Conservation (phyloP, 2,329 filamentous ascomycete species). For the Hymenoscyphus fraxineus region DNA sequence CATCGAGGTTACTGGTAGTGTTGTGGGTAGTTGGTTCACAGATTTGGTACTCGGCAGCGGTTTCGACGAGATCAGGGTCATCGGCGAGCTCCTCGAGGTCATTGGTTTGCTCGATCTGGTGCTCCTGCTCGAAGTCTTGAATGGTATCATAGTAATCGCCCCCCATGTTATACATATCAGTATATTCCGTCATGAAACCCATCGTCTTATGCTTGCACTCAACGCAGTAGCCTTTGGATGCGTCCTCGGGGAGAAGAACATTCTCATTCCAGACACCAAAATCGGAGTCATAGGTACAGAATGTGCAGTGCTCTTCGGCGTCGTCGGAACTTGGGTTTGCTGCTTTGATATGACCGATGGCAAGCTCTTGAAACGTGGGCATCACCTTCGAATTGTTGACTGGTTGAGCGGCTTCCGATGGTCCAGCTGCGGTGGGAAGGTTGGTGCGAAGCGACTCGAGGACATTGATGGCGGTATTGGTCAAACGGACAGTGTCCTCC, state of each 20-base stretch:
- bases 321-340: neutral
- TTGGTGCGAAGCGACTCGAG: neutral
- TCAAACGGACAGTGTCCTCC: neutral
- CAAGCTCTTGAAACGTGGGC: neutral
- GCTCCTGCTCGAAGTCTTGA: neutral
- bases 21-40: neutral
- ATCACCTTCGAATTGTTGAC: neutral
- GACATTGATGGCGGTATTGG: neutral
- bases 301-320: constrained; percentile 15
- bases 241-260: constrained; percentile 18
- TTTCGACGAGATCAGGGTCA: neutral
- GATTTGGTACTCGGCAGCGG: neutral
- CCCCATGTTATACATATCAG: neutral
- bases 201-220: constrained; percentile 14
- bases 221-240: constrained; percentile 16
- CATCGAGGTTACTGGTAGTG: constrained; percentile 7
- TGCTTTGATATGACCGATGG: constrained; percentile 8
- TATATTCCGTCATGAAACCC: neutral
- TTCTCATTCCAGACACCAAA: constrained; percentile 17
- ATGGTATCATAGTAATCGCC: neutral
- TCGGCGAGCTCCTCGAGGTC: neutral
- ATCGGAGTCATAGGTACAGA: constrained; percentile 19
- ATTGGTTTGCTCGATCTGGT: neutral
- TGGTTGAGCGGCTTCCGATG: neutral
- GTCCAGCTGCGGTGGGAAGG: neutral